Conservation (phyloP, 2,329 filamentous ascomycete genomes). For the Phialocephala sp. region DNA sequence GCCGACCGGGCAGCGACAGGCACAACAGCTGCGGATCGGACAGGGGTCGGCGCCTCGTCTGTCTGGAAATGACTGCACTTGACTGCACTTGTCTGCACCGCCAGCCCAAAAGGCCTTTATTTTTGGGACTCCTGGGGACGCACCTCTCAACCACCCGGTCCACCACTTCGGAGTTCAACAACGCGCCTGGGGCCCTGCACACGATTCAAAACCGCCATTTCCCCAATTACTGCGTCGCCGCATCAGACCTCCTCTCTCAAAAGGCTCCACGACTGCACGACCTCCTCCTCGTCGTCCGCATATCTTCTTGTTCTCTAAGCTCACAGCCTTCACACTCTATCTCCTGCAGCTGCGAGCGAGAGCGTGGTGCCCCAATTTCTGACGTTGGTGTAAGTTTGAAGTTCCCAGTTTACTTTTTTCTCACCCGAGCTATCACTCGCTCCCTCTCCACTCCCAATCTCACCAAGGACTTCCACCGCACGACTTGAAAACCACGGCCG, state of each 20-base stretch:
- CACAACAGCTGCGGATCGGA: conserved; percentile 4
- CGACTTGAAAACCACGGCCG: conserved; percentile 26
- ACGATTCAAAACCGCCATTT: conserved; percentile 11
- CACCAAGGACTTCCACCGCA: conserved; percentile 1
- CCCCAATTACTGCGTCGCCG: conserved; percentile 5
- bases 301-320: not conserved
- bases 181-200: not conserved
- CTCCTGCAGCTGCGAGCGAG: conserved; percentile 5
- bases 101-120: not conserved
- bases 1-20: not conserved
- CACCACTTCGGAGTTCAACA: conserved; percentile 12
- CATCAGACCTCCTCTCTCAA: not conserved
- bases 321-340: not conserved
- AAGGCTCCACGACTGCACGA: conserved; percentile 1
- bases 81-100: too few relatives aligned
- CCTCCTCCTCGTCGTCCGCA: not conserved
- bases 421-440: conserved; percentile 10
- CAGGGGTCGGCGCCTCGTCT: not conserved
- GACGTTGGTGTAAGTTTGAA: conserved; percentile 21
- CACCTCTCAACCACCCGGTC: conserved; percentile 7
- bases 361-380: conserved; percentile 16
- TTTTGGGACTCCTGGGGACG: not conserved
- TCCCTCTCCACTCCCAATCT: conserved; percentile 2
- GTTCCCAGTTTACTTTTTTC: conserved; percentile 2
- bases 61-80: not conserved